Evolutionary conservation across 164 flowering plant genomes (phyloP).

Genomic region (Vitis amurensis): DNA sequence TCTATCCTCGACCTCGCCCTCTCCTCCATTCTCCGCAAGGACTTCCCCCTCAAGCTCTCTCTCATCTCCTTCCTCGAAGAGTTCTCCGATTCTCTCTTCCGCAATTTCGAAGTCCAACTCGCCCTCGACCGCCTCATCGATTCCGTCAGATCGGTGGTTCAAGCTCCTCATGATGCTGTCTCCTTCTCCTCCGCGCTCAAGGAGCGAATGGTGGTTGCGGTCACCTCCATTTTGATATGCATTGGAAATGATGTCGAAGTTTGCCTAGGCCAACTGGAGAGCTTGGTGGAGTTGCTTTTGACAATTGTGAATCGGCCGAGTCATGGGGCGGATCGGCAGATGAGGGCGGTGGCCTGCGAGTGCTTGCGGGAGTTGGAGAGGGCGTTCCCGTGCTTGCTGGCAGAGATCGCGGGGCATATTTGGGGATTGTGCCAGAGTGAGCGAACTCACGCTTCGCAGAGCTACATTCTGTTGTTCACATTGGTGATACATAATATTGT

Average conservation of each 20-base stretch:
- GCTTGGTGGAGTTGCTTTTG: constrained; percentile 61
- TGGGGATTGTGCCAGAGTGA: constrained; percentile 87
- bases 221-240: constrained; percentile 57
- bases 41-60: constrained; percentile 50
- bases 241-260: constrained; percentile 3
- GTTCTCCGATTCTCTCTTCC: constrained; percentile 18
- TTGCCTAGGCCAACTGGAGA: constrained; percentile 18
- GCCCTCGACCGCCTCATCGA: constrained; percentile 50
- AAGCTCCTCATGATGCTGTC: constrained; percentile 56
- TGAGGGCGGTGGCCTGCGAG: constrained; percentile 76
- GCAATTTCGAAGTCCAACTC: constrained; percentile 7
- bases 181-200: constrained; percentile 46
- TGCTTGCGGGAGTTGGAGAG: constrained; percentile 84
- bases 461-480: constrained; percentile 65
- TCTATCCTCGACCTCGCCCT: constrained; percentile 58
- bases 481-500: constrained; percentile 54
- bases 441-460: constrained; percentile 86
- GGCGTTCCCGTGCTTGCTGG: constrained; percentile 63
- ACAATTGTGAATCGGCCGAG: constrained; percentile 76
- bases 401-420: constrained; percentile 63
- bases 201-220: constrained; percentile 66
- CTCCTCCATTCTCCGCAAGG: constrained; percentile 54
- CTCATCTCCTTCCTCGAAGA: constrained; percentile 69
- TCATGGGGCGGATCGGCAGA: constrained; percentile 78
- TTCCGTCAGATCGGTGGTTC: constrained; percentile 50